Percentiles rank a stretch among this genome's conserved stretches.
Conservation (phyloP, 768 basidiomycete species). For the Cantharellus cinnabarinus region DNA sequence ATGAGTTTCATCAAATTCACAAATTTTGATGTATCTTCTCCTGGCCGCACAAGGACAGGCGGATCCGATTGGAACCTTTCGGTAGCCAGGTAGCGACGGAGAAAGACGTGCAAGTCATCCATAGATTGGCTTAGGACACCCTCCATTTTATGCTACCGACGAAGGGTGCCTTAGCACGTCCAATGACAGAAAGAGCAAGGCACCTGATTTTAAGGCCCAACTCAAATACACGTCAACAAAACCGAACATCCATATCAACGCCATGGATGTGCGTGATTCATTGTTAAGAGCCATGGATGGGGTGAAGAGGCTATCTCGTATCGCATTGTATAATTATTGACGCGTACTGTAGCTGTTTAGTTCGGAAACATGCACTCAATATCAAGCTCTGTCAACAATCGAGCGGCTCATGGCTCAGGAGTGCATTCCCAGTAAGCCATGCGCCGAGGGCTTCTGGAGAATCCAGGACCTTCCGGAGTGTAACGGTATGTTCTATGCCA, state of each 20-base stretch:
- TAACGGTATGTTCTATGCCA: conserved; percentile 34
- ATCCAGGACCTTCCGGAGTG: conserved; percentile 68
- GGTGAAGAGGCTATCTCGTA: neutral
- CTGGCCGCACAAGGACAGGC: neutral
- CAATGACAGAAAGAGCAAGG: too few relatives aligned
- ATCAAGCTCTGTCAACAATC: conserved; percentile 12
- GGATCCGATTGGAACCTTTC: neutral
- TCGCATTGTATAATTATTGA: neutral
- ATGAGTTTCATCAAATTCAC: neutral
- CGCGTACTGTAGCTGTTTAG: neutral
- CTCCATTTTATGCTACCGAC: too few relatives aligned
- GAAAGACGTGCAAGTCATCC: too few relatives aligned
- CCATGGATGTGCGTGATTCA: neutral
- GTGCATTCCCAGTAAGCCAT: conserved; percentile 12
- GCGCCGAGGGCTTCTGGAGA: conserved; percentile 32
- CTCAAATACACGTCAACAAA: neutral
- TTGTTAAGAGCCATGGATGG: neutral
- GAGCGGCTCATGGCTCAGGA: conserved; percentile 12
- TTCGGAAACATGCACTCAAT: neutral
- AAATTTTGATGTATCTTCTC: neutral
- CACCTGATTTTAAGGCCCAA: too few relatives aligned
- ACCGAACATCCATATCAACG: neutral
- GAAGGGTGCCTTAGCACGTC: too few relatives aligned
- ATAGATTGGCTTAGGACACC: too few relatives aligned
- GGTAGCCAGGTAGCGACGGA: neutral